Evolutionary conservation across 2,329 filamentous ascomycete species (phyloP).

Genomic region (Alternaria sp.): DNA sequence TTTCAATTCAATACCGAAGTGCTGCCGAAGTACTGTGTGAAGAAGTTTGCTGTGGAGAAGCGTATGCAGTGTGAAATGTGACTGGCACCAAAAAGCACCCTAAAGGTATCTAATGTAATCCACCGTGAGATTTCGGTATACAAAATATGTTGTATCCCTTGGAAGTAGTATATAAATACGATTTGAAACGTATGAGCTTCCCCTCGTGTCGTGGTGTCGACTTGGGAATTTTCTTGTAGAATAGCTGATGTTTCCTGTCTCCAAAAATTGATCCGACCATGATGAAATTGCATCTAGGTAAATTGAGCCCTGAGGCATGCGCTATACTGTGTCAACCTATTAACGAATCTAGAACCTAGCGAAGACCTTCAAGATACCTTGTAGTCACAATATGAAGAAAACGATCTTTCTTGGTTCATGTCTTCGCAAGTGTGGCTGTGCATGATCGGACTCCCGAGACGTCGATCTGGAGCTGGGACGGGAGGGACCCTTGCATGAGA

Average conservation of each 20-base stretch:
- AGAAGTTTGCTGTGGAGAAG: neutral
- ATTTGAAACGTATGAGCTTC: neutral
- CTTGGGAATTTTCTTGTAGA: neutral
- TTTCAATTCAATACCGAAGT: slow-evolving; percentile 27
- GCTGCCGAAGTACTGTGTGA: slow-evolving; percentile 24
- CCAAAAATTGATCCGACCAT: neutral
- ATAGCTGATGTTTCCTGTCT: neutral
- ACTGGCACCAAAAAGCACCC: neutral
- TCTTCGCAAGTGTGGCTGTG: slow-evolving; percentile 2
- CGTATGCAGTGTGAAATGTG: neutral
- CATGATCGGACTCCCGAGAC: slow-evolving; percentile 1
- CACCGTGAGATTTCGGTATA: neutral
- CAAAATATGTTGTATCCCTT: neutral
- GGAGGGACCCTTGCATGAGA: slow-evolving; percentile 14
- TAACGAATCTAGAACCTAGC: neutral
- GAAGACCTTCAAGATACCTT: neutral
- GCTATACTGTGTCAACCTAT: no score
- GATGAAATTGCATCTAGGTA: neutral
- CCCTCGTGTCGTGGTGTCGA: neutral
- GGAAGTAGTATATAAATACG: no score
- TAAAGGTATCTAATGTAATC: neutral
- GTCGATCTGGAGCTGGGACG: slow-evolving; percentile 4
- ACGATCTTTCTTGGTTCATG: neutral
- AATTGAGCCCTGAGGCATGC: neutral
- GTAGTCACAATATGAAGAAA: neutral